Evolutionary conservation across 129 eudicot genomes (phyloP).

Genomic region (Escallonia rubra): DNA sequence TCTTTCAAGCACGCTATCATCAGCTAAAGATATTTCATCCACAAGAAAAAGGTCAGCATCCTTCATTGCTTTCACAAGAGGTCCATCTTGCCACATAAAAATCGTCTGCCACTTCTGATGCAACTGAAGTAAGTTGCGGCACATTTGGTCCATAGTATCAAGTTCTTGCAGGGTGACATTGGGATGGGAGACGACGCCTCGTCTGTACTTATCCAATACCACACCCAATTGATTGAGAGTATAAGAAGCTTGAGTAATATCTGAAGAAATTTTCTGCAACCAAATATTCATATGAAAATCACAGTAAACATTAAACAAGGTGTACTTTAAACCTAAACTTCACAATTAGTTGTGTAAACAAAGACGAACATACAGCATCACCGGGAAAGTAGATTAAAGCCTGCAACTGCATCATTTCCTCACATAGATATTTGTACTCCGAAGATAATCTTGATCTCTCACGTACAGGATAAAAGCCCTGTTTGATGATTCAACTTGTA

Average conservation of each 20-base stretch:
- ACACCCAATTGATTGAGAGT: conserved; percentile 48
- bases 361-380: conserved; percentile 47
- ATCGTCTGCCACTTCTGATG: conserved; percentile 77
- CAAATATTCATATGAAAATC: conserved; percentile 7
- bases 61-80: conserved; percentile 95
- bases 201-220: conserved; percentile 44
- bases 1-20: conserved; percentile 98
- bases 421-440: conserved; percentile 54
- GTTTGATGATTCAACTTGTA: conserved; percentile 3
- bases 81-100: conserved; percentile 96
- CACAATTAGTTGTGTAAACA: background rate
- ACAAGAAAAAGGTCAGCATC: conserved; percentile 84
- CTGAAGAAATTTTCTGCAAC: conserved; percentile 60
- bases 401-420: conserved; percentile 40
- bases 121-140: conserved; percentile 31
- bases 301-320: conserved; percentile 1
- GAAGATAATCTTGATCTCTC: conserved; percentile 64
- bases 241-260: conserved; percentile 64
- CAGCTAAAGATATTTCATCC: conserved; percentile 95
- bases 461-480: conserved; percentile 95
- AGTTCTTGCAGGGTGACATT: conserved; percentile 51
- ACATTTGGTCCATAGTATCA: conserved; percentile 29
- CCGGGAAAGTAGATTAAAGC: conserved; percentile 45
- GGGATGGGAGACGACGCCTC: conserved; percentile 36
- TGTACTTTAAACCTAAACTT: background rate